Percentiles rank a stretch among this genome's conserved stretches.
Conservation (phyloP, 2,329 filamentous ascomycete species). For the Sphaerulina musiva region DNA sequence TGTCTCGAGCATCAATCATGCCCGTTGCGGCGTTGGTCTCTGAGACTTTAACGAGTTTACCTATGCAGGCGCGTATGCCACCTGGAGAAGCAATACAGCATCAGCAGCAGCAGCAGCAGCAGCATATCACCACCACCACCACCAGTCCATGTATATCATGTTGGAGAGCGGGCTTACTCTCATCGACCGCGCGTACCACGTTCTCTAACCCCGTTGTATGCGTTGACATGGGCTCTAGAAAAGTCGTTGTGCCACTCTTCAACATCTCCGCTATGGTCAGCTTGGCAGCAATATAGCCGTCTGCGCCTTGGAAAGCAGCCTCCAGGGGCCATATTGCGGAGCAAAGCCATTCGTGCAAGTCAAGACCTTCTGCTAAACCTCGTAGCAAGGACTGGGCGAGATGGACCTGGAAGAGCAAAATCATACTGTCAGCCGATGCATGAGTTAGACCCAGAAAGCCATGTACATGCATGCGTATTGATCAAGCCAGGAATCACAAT, state of each 20-base stretch:
- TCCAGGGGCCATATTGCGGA: conserved; percentile 47
- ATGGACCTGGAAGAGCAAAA: conserved; percentile 27
- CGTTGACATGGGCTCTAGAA: conserved; percentile 48
- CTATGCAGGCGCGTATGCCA: conserved; percentile 41
- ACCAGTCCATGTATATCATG: background rate
- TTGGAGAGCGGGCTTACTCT: conserved; percentile 24
- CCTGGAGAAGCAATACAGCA: background rate
- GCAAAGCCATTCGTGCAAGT: conserved; percentile 47
- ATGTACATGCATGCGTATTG: conserved; percentile 40
- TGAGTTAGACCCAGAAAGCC: no score
- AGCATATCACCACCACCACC: background rate
- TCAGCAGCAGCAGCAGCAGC: background rate
- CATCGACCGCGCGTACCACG: conserved; percentile 39
- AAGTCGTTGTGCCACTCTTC: conserved; percentile 46
- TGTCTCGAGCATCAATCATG: conserved; percentile 5
- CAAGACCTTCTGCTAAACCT: conserved; percentile 45
- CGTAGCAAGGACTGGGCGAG: conserved; percentile 45
- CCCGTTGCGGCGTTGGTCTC: conserved; percentile 27
- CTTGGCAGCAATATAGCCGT: conserved; percentile 46
- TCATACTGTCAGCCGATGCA: no score
- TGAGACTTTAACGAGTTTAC: conserved; percentile 40
- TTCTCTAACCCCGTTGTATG: conserved; percentile 45
- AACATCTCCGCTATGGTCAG: conserved; percentile 49
- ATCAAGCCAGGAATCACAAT: conserved; percentile 47
- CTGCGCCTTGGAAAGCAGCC: conserved; percentile 40